Evolutionary conservation across 192 early-diverging fungal genomes (phyloP), one percentile per base, ranked within the genome.

Genomic region (Thamnidium elegans): DNA sequence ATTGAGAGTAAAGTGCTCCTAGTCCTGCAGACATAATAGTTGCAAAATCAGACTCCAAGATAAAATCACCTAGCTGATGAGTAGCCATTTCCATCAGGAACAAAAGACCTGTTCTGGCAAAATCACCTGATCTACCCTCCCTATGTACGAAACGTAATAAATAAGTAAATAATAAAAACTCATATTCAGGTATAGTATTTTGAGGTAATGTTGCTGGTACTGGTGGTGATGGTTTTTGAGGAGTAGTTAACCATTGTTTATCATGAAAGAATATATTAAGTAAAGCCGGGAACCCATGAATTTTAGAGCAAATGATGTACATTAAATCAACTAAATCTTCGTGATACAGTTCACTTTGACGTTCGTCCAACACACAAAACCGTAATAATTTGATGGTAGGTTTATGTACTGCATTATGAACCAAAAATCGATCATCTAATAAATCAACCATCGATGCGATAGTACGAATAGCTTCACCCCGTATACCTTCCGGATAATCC

Each of bases 131-230:
- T 53, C 87, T 81, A 30, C 93, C 94, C 62, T 96, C 94, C 26
- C 85, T 78, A 66, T 98, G 94, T 13, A 98, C 80, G 77, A 90
- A 95, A 62, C 80, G 84, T 34, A 95, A 73, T 42, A 98, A 78
- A 53, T 98, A 94, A 19, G 93, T 89, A 63, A 96, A 95, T 7
- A 98, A 72, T 19, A 92, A 72, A 66, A 94, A 97, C 58, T 94
- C 89, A 67, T 86, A 92, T 51, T 84, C 84, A 10, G 76, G 77
- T 14, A 23, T 43, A 43, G 34, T 20, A 36, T 44, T 17, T 23
- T 58, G 45, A 9, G 0, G 36, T 39, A 10, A 3, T 56, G 14
- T 11, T 39, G 30, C 17, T 56, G 31, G 31, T 19, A 56, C n/a
- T 20, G 30, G 34, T 17, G 55, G 30, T 3, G 43, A 43, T 0